Evolutionary conservation across 495 filamentous ascomycete species (phyloP), one percentile per base, ranked within the genome.

Genomic region (Viridothelium virens): DNA sequence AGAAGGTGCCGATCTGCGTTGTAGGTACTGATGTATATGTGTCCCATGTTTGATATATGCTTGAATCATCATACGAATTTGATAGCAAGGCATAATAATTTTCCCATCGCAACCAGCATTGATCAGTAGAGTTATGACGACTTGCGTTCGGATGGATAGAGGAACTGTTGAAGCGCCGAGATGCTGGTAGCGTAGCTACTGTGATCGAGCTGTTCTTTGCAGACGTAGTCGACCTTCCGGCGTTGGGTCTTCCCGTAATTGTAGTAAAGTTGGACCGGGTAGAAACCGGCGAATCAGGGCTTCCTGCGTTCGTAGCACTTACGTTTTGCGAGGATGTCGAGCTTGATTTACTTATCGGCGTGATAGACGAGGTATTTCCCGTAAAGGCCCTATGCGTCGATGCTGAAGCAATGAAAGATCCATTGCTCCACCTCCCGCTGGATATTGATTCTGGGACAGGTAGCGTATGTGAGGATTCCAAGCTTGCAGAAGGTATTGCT

Each of bases 51-150:
- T 18, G 48, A 18, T 53, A 53, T 9, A 53, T 18, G 16, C 48
- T 53, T 25, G 48, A 16, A 53, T 53, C 48, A 53, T 53, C 48
- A 53, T 53, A 53, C 11, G 48, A 53, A 25, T 53, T 53, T 5
- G 48, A 53, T 11, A 53, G 10, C n/a, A 53, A 53, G 5, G 48
- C 11, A 25, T 53, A 53, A 25, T 53, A 53, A 18, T 18, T 53
- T 53, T 53, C 48, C 48, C 48, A 53, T 53, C 18, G 48, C 48
- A 25, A 53, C 48, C 48, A 53, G 48, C 48, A 53, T 18, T 53
- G 48, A 18, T 53, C 18, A 25, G 48, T 53, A 25, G 48, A 2
- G 18, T 53, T 53, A 16, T 53, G 11, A 53, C 18, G 48, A 53
- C 18, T 53, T 53, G 48, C 11, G 16, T 25, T 53, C 12, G 11